Conservation (phyloP, 208 protist species). For the Leishmania gerbilli region DNA sequence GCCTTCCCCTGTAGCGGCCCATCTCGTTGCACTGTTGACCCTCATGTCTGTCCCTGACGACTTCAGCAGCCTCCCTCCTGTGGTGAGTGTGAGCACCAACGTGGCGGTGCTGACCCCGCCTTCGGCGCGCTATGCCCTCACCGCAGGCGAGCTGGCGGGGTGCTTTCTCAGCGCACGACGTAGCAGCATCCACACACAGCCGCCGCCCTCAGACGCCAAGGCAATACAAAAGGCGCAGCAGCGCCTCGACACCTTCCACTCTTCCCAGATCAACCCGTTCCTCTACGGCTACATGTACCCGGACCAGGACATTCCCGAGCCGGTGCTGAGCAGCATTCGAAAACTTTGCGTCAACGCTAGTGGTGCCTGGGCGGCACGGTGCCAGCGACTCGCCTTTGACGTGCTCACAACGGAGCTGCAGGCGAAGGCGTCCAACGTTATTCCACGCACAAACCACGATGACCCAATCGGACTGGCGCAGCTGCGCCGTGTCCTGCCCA, state of each 20-base stretch:
- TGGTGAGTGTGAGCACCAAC: slow-evolving; percentile 54
- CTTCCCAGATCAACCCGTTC: slow-evolving; percentile 72
- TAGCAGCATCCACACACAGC: slow-evolving; percentile 72
- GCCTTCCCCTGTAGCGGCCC: neutral
- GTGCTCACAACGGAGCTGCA: slow-evolving; percentile 67
- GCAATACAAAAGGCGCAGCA: slow-evolving; percentile 69
- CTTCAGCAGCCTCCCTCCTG: slow-evolving; percentile 26
- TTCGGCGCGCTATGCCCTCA: slow-evolving; percentile 27
- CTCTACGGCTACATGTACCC: slow-evolving; percentile 78
- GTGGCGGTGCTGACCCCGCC: slow-evolving; percentile 34
- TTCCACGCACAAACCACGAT: slow-evolving; percentile 55
- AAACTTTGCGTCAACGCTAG: slow-evolving; percentile 59
- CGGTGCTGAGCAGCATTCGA: slow-evolving; percentile 55
- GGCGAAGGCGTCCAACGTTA: slow-evolving; percentile 44
- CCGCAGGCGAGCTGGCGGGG: slow-evolving; percentile 50
- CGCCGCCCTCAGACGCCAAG: slow-evolving; percentile 46
- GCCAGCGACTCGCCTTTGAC: slow-evolving; percentile 72
- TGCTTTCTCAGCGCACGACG: slow-evolving; percentile 62
- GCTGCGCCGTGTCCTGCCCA: slow-evolving; percentile 65
- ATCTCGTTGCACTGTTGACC: neutral
- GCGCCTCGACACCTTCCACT: slow-evolving; percentile 60
- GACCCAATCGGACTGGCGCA: slow-evolving; percentile 61
- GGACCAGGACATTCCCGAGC: slow-evolving; percentile 49
- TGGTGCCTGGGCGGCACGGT: slow-evolving; percentile 60
- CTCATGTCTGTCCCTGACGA: slow-evolving; percentile 22